Evolutionary conservation across 2,329 filamentous ascomycete genomes (phyloP).

Genomic region (Ophiostoma triangulosporum): DNA sequence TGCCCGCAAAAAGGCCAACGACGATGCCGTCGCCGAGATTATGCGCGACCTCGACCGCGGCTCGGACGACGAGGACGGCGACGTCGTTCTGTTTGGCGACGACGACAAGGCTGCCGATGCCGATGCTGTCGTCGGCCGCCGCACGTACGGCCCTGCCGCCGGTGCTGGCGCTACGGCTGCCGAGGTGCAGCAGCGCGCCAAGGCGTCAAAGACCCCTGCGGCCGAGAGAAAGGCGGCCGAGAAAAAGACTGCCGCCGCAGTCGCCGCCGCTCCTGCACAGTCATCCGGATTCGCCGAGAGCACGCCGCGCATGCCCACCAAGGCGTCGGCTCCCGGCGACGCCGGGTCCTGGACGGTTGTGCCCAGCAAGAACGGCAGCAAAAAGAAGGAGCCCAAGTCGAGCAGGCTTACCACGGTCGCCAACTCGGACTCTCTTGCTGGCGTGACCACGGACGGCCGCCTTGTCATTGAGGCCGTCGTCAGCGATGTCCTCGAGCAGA

Average conservation of each 20-base stretch:
- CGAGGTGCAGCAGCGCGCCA: background rate
- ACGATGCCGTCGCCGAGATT: slow-evolving; percentile 58
- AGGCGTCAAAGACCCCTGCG: background rate
- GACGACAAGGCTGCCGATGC: background rate
- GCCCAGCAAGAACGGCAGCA: background rate
- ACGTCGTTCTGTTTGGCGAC: background rate
- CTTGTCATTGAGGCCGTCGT: slow-evolving; percentile 5
- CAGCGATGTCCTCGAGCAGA: slow-evolving; percentile 1
- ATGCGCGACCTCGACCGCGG: slow-evolving; percentile 58
- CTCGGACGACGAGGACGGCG: background rate
- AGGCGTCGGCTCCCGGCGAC: slow-evolving; percentile 1
- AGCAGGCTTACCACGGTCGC: background rate
- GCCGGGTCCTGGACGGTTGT: slow-evolving; percentile 10
- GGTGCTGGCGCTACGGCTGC: background rate
- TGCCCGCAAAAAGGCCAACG: slow-evolving; percentile 53
- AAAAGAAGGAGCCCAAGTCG: slow-evolving; percentile 3
- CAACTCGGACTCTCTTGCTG: background rate
- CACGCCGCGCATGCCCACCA: background rate
- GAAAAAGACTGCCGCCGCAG: background rate
- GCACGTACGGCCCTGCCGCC: slow-evolving; percentile 10
- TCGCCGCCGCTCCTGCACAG: background rate
- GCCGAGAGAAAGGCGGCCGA: too few species aligned
- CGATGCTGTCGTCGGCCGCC: slow-evolving; percentile 12
- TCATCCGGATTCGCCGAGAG: background rate
- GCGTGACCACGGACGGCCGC: slow-evolving; percentile 1